Base-by-base conservation (phyloP, 371 early-diverging fungal genomes). In the Mortierella sp. region DNA sequence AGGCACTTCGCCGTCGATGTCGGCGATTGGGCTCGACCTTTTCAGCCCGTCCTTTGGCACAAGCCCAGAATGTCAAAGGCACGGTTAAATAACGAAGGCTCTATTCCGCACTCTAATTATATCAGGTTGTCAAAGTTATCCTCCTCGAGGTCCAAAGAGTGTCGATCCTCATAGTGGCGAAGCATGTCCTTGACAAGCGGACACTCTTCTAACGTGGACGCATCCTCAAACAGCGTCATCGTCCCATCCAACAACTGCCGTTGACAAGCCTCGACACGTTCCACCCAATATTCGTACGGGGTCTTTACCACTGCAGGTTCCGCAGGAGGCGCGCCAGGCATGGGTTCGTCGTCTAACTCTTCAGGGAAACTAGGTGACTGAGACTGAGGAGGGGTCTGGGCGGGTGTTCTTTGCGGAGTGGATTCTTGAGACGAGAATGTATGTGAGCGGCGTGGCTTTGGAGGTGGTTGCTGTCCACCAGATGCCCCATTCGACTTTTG, bases 281-380 rank as follows among this genome's bases (percentile, higher is more conserved):
- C 78, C 26, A 69, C 43, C 79, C 79, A 79, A 10, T 74, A 34
- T 50, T 79, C 79, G 10, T 64, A 67, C 0, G 79, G 74, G 5
- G 28, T 79, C 71, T 74, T 79, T 46, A 24, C 24, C 31, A 48
- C 71, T n/a, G 55, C 31, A 48, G 74, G 51, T 24, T 37, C 74
- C 2, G 14, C 48, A 14, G 50, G 46, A 19, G 71, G 5, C 40
- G 53, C 69, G n/a, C 69, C 69, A 40, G 69, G 76, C 54, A 70
- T 71, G 43, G 21, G 43, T 5, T 73, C 73, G n/a, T 28, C 73
- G 16, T 73, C 59, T 26, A 73, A 19, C 16, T 37, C 54, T 5
- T 19, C 26, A 21, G 57, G 43, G 3, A 67, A 16, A n/a, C 26
- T 16, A 3, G 43, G 40, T 10, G 24, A 55, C 24, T 37, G 28